These are phyloP conservation scores for Spathaspora boniae DNA, from an alignment of 805 yeast genomes.

Conservation along the genomic window DNA sequence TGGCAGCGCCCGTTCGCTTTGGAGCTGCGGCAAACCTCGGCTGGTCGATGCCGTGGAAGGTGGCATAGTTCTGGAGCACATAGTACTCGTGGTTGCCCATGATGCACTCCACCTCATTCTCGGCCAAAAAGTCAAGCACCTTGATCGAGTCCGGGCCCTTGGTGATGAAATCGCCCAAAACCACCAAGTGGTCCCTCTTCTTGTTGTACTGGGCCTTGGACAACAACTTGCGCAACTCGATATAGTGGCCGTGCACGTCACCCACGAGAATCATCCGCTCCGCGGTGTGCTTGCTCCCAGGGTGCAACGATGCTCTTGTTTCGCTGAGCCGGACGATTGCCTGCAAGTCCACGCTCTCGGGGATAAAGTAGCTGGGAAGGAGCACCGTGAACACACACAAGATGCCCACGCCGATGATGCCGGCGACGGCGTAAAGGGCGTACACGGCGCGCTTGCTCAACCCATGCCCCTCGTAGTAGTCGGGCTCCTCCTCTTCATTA, in stretches of 20 bases:
- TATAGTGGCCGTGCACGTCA: slow-evolving; percentile 81
- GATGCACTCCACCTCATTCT: slow-evolving; percentile 63
- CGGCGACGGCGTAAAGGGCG: slow-evolving; percentile 13
- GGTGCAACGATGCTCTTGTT: slow-evolving; percentile 22
- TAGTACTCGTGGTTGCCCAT: slow-evolving; percentile 88
- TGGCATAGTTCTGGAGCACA: slow-evolving; percentile 62
- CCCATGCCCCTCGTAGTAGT: slow-evolving; percentile 11
- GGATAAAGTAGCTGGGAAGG: slow-evolving; percentile 34
- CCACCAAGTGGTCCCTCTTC: slow-evolving; percentile 54
- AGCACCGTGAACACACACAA: slow-evolving; percentile 30
- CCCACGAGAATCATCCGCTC: slow-evolving; percentile 70
- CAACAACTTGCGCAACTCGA: slow-evolving; percentile 52
- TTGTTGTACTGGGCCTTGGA: slow-evolving; percentile 44
- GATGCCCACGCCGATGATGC: slow-evolving; percentile 10
- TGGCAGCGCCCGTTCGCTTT: slow-evolving; percentile 6
- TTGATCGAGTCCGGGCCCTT: slow-evolving; percentile 77
- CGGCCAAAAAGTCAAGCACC: slow-evolving; percentile 62
- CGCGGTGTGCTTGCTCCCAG: slow-evolving; percentile 14
- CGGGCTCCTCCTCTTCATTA: slow-evolving; percentile 3
- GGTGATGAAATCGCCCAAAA: slow-evolving; percentile 81
- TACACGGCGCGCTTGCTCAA: slow-evolving; percentile 14
- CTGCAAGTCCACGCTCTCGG: slow-evolving; percentile 23
- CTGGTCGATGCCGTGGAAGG: slow-evolving; percentile 46
- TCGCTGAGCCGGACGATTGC: slow-evolving; percentile 24
- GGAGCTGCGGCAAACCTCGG: slow-evolving; percentile 22